These are phyloP conservation scores for Macrophomina pseudophaseolina DNA, from an alignment of 2,329 filamentous ascomycete species.

Conservation along the genomic window DNA sequence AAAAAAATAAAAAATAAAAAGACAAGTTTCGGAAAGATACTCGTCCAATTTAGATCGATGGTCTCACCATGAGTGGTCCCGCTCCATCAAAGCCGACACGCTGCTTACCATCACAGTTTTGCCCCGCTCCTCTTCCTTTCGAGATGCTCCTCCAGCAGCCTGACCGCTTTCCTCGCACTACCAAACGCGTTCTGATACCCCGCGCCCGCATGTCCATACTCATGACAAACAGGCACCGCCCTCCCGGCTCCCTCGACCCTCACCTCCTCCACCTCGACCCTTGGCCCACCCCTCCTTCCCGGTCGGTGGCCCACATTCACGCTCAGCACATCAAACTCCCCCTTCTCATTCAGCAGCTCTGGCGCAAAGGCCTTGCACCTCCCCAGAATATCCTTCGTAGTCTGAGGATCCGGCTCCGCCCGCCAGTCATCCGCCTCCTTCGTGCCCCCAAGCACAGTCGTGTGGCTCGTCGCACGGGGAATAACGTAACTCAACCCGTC, in stretches of 20 bases:
- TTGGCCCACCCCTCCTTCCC: constrained; percentile 49
- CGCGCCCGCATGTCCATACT: constrained; percentile 55
- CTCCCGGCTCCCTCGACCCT: constrained; percentile 32
- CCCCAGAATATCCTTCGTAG: constrained; percentile 45
- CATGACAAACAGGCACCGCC: constrained; percentile 44
- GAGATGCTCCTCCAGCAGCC: constrained; percentile 25
- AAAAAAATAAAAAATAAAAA: too few species aligned
- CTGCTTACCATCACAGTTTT: background rate
- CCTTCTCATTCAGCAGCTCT: constrained; percentile 38
- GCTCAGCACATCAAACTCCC: constrained; percentile 50
- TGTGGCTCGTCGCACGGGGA: constrained; percentile 47
- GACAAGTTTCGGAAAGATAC: too few species aligned
- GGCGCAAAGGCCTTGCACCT: constrained; percentile 42
- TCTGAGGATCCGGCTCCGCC: constrained; percentile 37
- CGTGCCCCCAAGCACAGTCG: constrained; percentile 53
- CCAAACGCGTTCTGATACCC: constrained; percentile 39
- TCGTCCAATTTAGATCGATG: too few species aligned
- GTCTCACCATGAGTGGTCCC: too few species aligned
- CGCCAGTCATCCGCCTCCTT: constrained; percentile 48
- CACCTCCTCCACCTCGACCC: constrained; percentile 47
- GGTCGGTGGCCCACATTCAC: constrained; percentile 52
- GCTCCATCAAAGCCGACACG: too few species aligned
- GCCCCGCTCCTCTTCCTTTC: background rate
- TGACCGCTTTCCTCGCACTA: constrained; percentile 29
- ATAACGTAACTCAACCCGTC: constrained; percentile 47